phyloP scores from a whole-genome alignment of 345 rosid genomes.

The Adansonia digitata region DNA sequence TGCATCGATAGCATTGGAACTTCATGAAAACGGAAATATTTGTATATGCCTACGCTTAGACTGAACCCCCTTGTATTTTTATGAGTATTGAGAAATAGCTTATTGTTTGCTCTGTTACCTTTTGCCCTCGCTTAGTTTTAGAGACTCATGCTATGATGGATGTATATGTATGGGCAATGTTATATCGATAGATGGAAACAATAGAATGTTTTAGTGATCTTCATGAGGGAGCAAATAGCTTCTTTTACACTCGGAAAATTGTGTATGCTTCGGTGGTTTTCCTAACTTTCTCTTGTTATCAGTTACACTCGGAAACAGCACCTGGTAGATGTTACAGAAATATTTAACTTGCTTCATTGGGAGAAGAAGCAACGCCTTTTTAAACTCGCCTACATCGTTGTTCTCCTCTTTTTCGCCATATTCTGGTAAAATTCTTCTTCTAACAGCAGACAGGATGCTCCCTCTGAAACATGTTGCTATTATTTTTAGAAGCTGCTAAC shows the following conservation, averaged over 20 bases:
- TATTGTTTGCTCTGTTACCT: slow-evolving; percentile 1
- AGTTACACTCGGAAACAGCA: slow-evolving; percentile 67
- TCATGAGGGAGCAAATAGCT: background rate
- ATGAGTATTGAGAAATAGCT: background rate
- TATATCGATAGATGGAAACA: background rate
- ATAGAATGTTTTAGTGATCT: background rate
- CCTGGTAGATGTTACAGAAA: slow-evolving; percentile 88
- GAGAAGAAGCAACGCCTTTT: slow-evolving; percentile 90
- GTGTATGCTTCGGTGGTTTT: background rate
- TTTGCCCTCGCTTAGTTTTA: background rate
- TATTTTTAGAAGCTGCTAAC: slow-evolving; percentile 3
- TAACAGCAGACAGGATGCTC: background rate
- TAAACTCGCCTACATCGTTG: slow-evolving; percentile 69
- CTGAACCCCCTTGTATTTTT: background rate
- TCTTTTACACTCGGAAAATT: background rate
- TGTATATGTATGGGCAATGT: background rate
- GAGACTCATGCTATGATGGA: background rate
- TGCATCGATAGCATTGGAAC: background rate
- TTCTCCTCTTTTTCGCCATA: slow-evolving; percentile 67
- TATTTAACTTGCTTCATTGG: slow-evolving; percentile 74
- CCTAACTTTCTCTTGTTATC: slow-evolving; percentile 9
- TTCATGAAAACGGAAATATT: background rate
- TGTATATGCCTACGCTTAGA: background rate
- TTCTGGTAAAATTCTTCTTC: slow-evolving; percentile 50
- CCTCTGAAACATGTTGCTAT: background rate